Evolutionary conservation across 2,329 filamentous ascomycete genomes (phyloP), one percentile per base, ranked within the genome.

Genomic region (Didymella keratinophila): DNA sequence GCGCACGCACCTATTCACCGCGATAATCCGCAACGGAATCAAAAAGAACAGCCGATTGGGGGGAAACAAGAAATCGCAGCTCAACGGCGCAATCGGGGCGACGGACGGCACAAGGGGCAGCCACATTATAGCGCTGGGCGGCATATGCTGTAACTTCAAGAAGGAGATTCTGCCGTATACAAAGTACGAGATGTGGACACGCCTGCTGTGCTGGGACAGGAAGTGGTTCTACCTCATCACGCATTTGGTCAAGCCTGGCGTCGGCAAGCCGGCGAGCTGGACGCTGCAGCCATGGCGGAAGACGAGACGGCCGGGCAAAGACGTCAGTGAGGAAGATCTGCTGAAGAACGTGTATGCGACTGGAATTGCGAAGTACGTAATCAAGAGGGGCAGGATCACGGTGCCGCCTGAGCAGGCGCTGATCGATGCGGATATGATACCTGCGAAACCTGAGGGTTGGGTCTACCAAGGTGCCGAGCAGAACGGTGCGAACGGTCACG

Each of bases 321-420:
- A 70, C 7, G 66, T 71, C 7, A 68, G 69, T 49, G 63, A 66
- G 27, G 70, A 75, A 30, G 75, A 74, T 56, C 59, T 82, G 23
- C 75, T 75, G 58, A 76, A 78, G 39, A 75, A 79, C 11, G 75
- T 83, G n/a, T 82, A 78, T 61, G 81, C 81, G 9, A 82, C 79
- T n/a, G 80, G 77, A 8, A 72, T 83, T 34, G 78, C 81, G 1
- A 78, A 81, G 48, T 83, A 83, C 61, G 81, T 83, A 2, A 78
- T 82, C 58, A 83, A 83, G 70, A 79, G 79, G 61, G 81, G 81
- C 1, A 83, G 94, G 23, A 82, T 95, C 69, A 98, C 94, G 0
- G 86, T 98, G 4, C 87, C 93, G 64, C 93, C 95, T 0, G 89
- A 93, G 66, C 82, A 90, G 45, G 82, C 94, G 8, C 81, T 98